Base-by-base conservation (phyloP, 306 rosid species). In the Quercus agrifolia region DNA sequence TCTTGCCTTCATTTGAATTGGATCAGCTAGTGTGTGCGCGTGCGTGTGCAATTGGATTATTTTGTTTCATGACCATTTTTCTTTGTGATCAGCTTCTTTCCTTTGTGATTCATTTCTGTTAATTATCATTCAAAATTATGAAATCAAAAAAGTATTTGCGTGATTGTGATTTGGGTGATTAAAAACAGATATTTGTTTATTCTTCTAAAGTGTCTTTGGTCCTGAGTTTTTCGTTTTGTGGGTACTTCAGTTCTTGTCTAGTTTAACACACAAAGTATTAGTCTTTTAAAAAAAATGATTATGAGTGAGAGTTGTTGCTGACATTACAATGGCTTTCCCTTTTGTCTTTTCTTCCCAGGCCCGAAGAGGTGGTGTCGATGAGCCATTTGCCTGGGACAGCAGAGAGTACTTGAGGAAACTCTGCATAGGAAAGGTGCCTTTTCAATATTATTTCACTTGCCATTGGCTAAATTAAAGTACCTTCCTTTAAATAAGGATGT, bases 381-480 rank as follows among this genome's bases (percentile, higher is more conserved):
- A 96, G 85, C 92, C 99, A 58, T 96, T 90, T 82, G 99, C 99
- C 56, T 96, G 99, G 99, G 92, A 92, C 7, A 96, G 99, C 84
- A 93, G 93, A 63, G 99, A 96, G 87, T 93, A 74, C 81, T 83
- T 96, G 73, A 90, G 99, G 83, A 93, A 93, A 69, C 92, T 88
- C 77, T 90, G 94, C 85, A 83, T 93, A 49, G 99, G 99, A 81
- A 90, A 93, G 99, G 99, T 93, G 67, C 52, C 73, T 28, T 35
- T 82, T 62, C 15, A 2, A 46, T 63, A 28, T 33, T 51, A 6
- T 56, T 54, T 41, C 5, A 25, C 21, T 61, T 79, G 56, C 56
- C 64, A 64, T 56, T 74, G 76, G 31, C 76, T 74, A 13, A 1
- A 74, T 25, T 64, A 74, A 56, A 84, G 21, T 72, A 54, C 23